Evolutionary conservation across 83 land plant species (phyloP), one percentile per base, ranked within the genome.

Genomic region (Isoetes engelmannii): DNA sequence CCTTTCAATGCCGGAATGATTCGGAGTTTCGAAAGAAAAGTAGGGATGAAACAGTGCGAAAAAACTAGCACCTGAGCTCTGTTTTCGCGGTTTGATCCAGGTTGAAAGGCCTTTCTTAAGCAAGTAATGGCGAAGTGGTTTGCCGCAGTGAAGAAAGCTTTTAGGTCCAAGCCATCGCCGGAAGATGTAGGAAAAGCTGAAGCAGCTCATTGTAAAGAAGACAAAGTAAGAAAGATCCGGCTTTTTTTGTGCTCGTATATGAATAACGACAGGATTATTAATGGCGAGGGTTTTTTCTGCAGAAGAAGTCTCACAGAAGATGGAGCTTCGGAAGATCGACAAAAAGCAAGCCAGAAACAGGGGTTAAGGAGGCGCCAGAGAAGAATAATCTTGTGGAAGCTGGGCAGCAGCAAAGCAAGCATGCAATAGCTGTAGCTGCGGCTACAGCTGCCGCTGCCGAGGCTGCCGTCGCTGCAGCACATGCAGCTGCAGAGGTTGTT

Each of bases 371-470:
- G 19, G 81, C 20, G 51, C 70, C 62, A 46, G 41, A 48, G 49
- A 72, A 70, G 51, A 73, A 50, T 54, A 45, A 21, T 60, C n/a
- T 57, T 53, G 37, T 37, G 28, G 54, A 57, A 65, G 54, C 7
- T 8, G 77, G 48, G 42, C 71, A 71, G 42, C 85, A 81, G 49
- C 74, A 83, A 68, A 77, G 69, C 66, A 85, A 78, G 79, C 89
- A 79, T 47, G 89, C 87, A 6, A 77, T 86, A 44, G 87, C 85
- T 13, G 89, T 86, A 47, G 89, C 89, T 12, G 87, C 84, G 55
- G 89, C 87, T 2, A 86, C 93, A 4, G 90, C 87, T 4, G 90
- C 84, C 4, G 90, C 72, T 7, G 90, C 93, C 2, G 87, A 86
- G 73, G 92, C 87, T 6, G 87, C 92, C 20, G 85, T 82, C 18